Percentiles rank a stretch among this genome's conserved stretches.
These are phyloP conservation scores for Collybia sordida DNA, from an alignment of 768 basidiomycete species.

Conservation along the genomic window DNA sequence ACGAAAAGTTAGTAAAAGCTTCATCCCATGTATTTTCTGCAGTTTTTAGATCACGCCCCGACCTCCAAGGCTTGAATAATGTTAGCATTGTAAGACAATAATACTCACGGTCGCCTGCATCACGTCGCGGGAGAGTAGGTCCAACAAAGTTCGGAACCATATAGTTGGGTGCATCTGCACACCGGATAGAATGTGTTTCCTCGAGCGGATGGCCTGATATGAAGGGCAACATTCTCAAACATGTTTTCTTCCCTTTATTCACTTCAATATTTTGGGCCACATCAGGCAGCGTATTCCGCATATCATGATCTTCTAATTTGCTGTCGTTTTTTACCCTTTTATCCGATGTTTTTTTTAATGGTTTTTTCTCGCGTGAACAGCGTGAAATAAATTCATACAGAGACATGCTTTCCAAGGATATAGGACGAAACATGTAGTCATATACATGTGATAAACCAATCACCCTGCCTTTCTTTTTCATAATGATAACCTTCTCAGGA, in stretches of 20 bases:
- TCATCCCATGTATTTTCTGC: slow-evolving; percentile 18
- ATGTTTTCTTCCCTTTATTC: neutral
- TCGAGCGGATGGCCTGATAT: neutral
- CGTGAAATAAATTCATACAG: slow-evolving; percentile 26
- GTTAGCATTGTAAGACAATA: slow-evolving; percentile 4
- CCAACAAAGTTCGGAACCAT: slow-evolving; percentile 3
- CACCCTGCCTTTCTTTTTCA: slow-evolving; percentile 12
- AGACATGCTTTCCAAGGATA: slow-evolving; percentile 10
- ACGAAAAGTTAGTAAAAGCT: slow-evolving; percentile 13
- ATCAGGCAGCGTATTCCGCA: too few relatives aligned
- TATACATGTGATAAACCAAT: slow-evolving; percentile 23
- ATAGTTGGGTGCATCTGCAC: too few relatives aligned
- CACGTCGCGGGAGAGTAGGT: neutral
- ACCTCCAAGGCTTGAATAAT: slow-evolving; percentile 23
- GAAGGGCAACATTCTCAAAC: neutral
- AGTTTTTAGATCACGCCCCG: slow-evolving; percentile 17
- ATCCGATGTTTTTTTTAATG: slow-evolving; percentile 16
- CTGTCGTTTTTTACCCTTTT: slow-evolving; percentile 31
- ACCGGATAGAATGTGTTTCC: slow-evolving; percentile 1
- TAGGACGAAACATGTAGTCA: slow-evolving; percentile 30
- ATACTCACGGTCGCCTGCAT: slow-evolving; percentile 5
- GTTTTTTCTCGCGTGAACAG: too few relatives aligned
- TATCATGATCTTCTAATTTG: too few relatives aligned
- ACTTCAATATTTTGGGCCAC: too few relatives aligned
- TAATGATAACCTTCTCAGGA: slow-evolving; percentile 17